Evolutionary conservation across 805 yeast genomes (phyloP), one percentile per base, ranked within the genome.

Genomic region (Pichia paraexigua): DNA sequence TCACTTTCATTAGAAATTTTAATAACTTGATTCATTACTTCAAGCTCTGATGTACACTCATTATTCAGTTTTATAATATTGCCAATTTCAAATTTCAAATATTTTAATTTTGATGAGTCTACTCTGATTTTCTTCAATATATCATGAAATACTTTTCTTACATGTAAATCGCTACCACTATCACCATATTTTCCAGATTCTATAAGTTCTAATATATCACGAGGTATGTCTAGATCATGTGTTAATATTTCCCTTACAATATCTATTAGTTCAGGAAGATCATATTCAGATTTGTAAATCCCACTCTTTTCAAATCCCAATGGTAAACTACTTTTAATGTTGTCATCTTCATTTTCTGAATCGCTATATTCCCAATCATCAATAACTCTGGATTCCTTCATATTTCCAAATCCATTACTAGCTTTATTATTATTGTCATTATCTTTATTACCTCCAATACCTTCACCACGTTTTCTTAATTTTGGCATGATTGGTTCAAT

Each of bases 401-500:
- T 55, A 32, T 57, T 58, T n/a, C 39, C 39, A n/a, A 35, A 35
- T 35, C 18, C 39, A 35, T 35, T 35, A n/a, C 11, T 35, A n/a
- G 11, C 17, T 3, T 30, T 35, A 17, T 35, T 20, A 18, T 56
- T 52, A 44, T 51, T 48, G 45, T 65, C 59, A 56, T 77, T 80
- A 18, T 67, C 59, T 56, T 76, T 80, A 18, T 67, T 58, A 40
- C 75, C 63, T 47, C 96, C 96, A 28, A 90, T 74, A 3, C 97
- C 97, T 20, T 79, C 67, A 1, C 88, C 83, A 43, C 76, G 77
- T 0, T 87, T 85, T 41, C 94, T 69, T 30, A 78, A 63, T 49
- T 77, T 76, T 3, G 87, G 84, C 54, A 87, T 84, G 8, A 92
- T 81, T 0, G 98, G 97, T n/a, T 75, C 79, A 0, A 76, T 74